Evolutionary conservation across 306 rosid genomes (phyloP).

Genomic region (Cicer bijugum): DNA sequence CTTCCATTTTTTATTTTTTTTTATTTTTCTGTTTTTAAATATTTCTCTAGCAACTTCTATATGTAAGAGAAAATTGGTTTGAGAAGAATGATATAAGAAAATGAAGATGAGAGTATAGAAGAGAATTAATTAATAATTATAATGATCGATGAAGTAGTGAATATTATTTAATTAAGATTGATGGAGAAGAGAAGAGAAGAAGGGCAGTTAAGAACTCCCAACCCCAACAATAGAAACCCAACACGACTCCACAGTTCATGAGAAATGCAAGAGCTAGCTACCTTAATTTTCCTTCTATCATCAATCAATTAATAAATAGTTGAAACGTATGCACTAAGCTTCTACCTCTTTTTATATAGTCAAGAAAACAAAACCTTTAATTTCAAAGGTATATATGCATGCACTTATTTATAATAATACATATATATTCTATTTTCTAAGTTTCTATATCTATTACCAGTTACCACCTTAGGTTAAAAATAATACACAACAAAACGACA

Average conservation of each 20-base stretch:
- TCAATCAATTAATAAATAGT: constrained; percentile 37
- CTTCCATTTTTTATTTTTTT: constrained; percentile 43
- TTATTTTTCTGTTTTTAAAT: neutral
- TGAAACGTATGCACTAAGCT: constrained; percentile 66
- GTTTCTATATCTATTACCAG: neutral
- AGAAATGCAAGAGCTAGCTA: constrained; percentile 63
- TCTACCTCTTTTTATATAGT: constrained; percentile 44
- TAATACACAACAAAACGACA: constrained; percentile 13
- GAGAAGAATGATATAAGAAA: constrained; percentile 27
- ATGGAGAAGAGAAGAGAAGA: constrained; percentile 65
- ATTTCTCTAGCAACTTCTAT: neutral
- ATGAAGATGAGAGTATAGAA: neutral
- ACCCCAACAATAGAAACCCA: constrained; percentile 99
- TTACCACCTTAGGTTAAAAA: neutral
- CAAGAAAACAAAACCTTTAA: no score
- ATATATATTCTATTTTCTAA: no score
- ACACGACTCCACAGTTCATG: constrained; percentile 99
- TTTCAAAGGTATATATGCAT: no score
- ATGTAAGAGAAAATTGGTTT: neutral
- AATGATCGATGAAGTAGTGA: neutral
- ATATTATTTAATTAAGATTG: neutral
- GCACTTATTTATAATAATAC: no score
- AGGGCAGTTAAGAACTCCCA: constrained; percentile 99
- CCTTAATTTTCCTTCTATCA: constrained; percentile 8
- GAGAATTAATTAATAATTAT: neutral